Base-by-base conservation (phyloP, 805 yeast genomes). In the Yarrowia keelungensis region DNA sequence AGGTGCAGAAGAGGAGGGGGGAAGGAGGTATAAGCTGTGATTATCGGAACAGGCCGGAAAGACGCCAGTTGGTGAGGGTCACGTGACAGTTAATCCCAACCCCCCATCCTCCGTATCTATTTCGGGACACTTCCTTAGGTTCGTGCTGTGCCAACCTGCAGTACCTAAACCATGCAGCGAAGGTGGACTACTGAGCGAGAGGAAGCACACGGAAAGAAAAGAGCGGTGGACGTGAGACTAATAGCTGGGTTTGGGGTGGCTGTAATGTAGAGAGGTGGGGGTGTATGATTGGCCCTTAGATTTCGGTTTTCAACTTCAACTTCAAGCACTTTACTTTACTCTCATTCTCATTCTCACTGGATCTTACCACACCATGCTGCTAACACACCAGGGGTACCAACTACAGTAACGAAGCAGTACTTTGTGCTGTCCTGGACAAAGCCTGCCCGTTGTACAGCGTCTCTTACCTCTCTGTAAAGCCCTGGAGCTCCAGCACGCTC, bases 91-190 rank as follows among this genome's bases (percentile, higher is more conserved):
- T 4, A 38, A 9, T 10, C 39, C 39, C 39, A 38, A 10, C 39
- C 12, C 39, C 12, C 39, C 39, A 3, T 11, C 3, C 39, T 10
- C 39, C 43, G 58, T 19, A 38, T 19, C 58, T 53, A 38, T 53
- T 53, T 53, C 35, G 45, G 59, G 59, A 8, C 58, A 5, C 32
- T 26, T 26, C 32, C 35, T 53, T 53, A 36, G 38, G 16, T 35
- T 22, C 39, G 15, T 36, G 43, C 43, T 51, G 58, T 16, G 58
- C 22, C 43, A 36, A 36, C 45, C 45, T 53, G 59, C 59, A 53
- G 59, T 39, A 53, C 59, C 59, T 53, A 38, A 39, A 53, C 59
- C 59, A 53, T 53, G 59, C 59, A 53, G 45, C 59, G 59, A 53
- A 53, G 59, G 58, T 53, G 42, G 58, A 39, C 45, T 38, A 53